phyloP scores from a whole-genome alignment of 1,139 yeast genomes.

The Candida sp. region DNA sequence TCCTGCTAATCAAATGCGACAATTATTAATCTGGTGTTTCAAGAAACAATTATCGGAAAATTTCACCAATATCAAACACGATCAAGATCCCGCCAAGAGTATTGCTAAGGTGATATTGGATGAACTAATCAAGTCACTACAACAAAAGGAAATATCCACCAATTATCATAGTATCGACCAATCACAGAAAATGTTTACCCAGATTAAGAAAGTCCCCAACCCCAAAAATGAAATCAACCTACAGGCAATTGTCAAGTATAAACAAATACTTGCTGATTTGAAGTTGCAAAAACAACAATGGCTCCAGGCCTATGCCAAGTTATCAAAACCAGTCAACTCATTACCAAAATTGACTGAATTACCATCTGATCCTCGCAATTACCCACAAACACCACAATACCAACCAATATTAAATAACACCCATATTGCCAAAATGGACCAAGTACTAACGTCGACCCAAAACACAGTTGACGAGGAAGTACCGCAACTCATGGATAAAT shows the following conservation, averaged over 20 bases:
- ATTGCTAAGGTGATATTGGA: constrained; percentile 67
- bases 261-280: constrained; percentile 40
- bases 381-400: neutral
- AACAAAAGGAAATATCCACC: constrained; percentile 55
- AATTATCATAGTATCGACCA: constrained; percentile 43
- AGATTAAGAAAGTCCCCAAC: constrained; percentile 45
- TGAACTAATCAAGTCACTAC: constrained; percentile 57
- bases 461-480: constrained; percentile 12
- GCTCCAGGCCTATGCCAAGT: constrained; percentile 29
- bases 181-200: constrained; percentile 14
- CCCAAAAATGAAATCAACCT: constrained; percentile 52
- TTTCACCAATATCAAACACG: constrained; percentile 16
- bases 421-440: constrained; percentile 8
- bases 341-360: constrained; percentile 9
- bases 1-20: constrained; percentile 73
- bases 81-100: constrained; percentile 28
- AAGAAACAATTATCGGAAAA: constrained; percentile 39
- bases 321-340: constrained; percentile 16
- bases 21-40: constrained; percentile 67
- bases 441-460: constrained; percentile 8
- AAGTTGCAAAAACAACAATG: constrained; percentile 48
- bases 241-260: constrained; percentile 43
- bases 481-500: constrained; percentile 20
- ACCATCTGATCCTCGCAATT: constrained; percentile 3
- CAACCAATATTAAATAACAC: constrained; percentile 7